Evolutionary conservation across 2,329 filamentous ascomycete genomes (phyloP), one percentile per base, ranked within the genome.

Genomic region (Byssoonygena ceratinophila): DNA sequence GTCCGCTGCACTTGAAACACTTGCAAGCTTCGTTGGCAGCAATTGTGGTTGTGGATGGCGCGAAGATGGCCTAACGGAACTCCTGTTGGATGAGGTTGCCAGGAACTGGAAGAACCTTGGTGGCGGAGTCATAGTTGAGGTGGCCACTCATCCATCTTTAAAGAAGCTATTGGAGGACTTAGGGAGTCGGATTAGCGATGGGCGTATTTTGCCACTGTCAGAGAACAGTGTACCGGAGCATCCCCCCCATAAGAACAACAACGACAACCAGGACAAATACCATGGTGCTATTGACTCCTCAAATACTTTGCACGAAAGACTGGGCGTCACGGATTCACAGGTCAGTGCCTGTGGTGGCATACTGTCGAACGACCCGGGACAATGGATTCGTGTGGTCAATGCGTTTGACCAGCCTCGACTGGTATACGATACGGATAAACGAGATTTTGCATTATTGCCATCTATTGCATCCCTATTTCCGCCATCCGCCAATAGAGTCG

Each of bases 21-120:
- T 98, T 29, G 90, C 92, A 18, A 78, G 80, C 1, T 98, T 98
- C 67, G 85, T 98, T 50, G 94, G 92, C 9, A 84, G 87, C 60
- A 85, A 95, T 68, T 98, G 92, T 67, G 92, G 92, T 31, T 90
- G 90, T 53, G 88, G 83, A 82, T 98, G 92, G 92, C 81, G 91
- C 61, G 90, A 97, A 71, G 89, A 94, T 66, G 91, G 94, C 0
- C 74, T 96, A 29, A 92, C 90, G 2, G 94, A 98, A 68, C 84
- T 84, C 59, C 87, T 96, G 11, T 72, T 98, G 32, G 92, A 98
- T 62, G 92, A 97, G 68, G 81, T 90, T 6, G 90, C 92, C 1
- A 85, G 86, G 67, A 80, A 80, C 59, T 98, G 92, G 94, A 97
- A 96, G 73, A 87, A 84, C 59, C 78, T 84, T 55, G 89, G 87